These are phyloP conservation scores for Rhizoclosmatium sp. DNA, from an alignment of 192 early-diverging fungal species.

Conservation along the genomic window DNA sequence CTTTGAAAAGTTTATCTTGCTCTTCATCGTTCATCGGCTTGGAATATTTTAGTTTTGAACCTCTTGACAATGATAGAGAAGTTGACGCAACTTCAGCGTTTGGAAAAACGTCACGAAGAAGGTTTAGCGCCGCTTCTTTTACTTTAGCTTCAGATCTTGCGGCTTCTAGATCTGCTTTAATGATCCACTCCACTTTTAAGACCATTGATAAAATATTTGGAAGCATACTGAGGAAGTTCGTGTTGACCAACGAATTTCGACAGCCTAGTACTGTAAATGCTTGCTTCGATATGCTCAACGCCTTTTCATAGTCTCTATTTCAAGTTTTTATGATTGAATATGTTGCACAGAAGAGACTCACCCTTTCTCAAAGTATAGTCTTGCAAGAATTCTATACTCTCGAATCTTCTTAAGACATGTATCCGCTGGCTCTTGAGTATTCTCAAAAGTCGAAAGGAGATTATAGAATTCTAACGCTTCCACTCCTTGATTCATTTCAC, in stretches of 20 bases:
- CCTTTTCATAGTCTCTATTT: constrained; percentile 1
- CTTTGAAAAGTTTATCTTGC: constrained; percentile 14
- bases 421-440: background rate
- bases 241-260: background rate
- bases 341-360: background rate
- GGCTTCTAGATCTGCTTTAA: background rate
- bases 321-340: background rate
- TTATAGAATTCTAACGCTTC: constrained; percentile 31
- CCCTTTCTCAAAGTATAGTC: constrained; percentile 7
- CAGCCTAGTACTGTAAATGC: constrained; percentile 6
- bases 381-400: constrained; percentile 10
- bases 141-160: background rate
- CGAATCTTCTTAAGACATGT: constrained; percentile 11
- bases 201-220: background rate
- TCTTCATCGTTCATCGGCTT: constrained; percentile 9
- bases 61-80: too few relatives aligned
- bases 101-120: constrained; percentile 9
- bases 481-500: constrained; percentile 1
- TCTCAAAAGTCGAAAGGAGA: background rate
- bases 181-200: background rate
- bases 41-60: background rate
- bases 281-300: background rate
- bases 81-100: constrained; percentile 4
- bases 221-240: background rate
- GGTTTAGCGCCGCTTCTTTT: background rate